Evolutionary conservation across 768 basidiomycete genomes (phyloP).

Genomic region (Candolleomyces aberdarensis): DNA sequence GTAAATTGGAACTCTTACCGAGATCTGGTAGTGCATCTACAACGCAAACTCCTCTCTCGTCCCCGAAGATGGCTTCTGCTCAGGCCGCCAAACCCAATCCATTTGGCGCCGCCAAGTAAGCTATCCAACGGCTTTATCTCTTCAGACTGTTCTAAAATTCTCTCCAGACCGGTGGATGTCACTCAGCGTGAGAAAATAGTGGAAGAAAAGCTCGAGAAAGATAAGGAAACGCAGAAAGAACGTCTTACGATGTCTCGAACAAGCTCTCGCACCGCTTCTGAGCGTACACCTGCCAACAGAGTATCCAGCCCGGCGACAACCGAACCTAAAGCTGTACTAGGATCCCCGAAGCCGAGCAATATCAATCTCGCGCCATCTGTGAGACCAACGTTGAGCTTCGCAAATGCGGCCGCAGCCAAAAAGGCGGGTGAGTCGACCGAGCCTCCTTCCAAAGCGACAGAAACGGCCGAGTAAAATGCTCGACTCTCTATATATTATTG

Average conservation of each 20-base stretch:
- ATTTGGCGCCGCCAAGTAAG: slow-evolving; percentile 83
- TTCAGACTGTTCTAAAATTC: background rate
- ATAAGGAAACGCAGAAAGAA: slow-evolving; percentile 56
- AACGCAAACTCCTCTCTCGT: slow-evolving; percentile 72
- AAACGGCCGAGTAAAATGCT: background rate
- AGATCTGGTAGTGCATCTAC: slow-evolving; percentile 66
- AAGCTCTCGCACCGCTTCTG: slow-evolving; percentile 47
- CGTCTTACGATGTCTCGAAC: slow-evolving; percentile 51
- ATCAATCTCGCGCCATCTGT: slow-evolving; percentile 47
- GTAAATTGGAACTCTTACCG: slow-evolving; percentile 84
- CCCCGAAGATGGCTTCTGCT: slow-evolving; percentile 64
- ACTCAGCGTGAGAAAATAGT: slow-evolving; percentile 74
- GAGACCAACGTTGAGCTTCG: slow-evolving; percentile 78
- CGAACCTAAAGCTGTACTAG: slow-evolving; percentile 24
- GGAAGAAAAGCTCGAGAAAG: slow-evolving; percentile 65
- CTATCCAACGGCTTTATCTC: background rate
- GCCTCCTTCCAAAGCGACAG: slow-evolving; percentile 5
- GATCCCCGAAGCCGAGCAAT: slow-evolving; percentile 26
- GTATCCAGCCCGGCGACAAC: slow-evolving; percentile 1
- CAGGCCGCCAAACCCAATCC: slow-evolving; percentile 59
- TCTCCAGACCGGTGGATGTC: slow-evolving; percentile 79
- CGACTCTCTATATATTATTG: no score
- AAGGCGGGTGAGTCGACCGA: slow-evolving; percentile 23
- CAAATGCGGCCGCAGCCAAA: slow-evolving; percentile 64
- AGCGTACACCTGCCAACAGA: slow-evolving; percentile 35